Percentiles rank a stretch among this genome's conserved stretches.
Evolutionary conservation across 1,139 yeast species (phyloP).

Genomic region (Taiozyma sp.): DNA sequence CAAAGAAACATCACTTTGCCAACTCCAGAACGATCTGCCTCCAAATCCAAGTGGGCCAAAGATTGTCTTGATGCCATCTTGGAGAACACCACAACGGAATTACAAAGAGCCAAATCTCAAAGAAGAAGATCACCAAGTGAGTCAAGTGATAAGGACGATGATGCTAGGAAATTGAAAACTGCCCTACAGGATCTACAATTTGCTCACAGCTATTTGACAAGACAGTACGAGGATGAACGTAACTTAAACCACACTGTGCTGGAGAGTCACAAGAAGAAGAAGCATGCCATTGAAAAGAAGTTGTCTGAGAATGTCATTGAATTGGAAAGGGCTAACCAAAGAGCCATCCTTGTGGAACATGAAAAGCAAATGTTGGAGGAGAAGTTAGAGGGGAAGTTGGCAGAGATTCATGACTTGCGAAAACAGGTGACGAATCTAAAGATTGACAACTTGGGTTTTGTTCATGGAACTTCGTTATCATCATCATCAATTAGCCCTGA

Average conservation of each 20-base stretch:
- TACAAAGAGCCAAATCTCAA: conserved; percentile 3
- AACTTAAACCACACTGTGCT: conserved; percentile 42
- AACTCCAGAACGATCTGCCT: conserved; percentile 32
- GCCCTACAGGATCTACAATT: conserved; percentile 58
- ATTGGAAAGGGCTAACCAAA: conserved; percentile 28
- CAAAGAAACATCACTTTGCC: conserved; percentile 46
- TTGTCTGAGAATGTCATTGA: conserved; percentile 28
- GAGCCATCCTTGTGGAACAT: conserved; percentile 27
- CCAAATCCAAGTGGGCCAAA: conserved; percentile 47
- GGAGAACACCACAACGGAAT: neutral
- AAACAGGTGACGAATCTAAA: conserved; percentile 43
- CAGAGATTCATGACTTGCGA: conserved; percentile 40
- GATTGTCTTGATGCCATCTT: conserved; percentile 42
- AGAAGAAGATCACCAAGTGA: neutral
- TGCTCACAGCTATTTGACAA: conserved; percentile 55
- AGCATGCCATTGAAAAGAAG: conserved; percentile 40
- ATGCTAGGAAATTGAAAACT: conserved; percentile 38
- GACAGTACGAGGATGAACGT: conserved; percentile 55
- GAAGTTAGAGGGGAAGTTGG: conserved; percentile 35
- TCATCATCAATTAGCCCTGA: conserved; percentile 4
- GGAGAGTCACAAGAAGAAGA: conserved; percentile 44
- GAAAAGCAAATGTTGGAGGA: conserved; percentile 27
- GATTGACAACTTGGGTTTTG: conserved; percentile 37
- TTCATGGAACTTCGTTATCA: conserved; percentile 1
- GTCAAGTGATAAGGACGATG: conserved; percentile 13